Base-by-base conservation (phyloP, 2,329 filamentous ascomycete species). In the Colletotrichum sp. region DNA sequence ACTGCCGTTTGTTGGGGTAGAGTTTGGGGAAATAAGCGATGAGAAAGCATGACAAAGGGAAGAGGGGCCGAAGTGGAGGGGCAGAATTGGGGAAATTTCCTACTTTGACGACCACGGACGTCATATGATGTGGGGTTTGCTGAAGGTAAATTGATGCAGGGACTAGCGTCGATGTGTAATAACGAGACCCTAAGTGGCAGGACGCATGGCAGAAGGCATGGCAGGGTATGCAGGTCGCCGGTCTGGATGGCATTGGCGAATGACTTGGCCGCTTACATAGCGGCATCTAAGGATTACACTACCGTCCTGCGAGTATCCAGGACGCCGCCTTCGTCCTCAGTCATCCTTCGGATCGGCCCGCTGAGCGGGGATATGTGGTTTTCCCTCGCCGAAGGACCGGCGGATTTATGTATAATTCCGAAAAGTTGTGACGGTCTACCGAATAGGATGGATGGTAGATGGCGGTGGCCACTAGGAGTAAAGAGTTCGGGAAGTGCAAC, bases 21-120 rank as follows among this genome's bases (percentile, higher is more conserved):
- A 30, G 55, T 72, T 67, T 57, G 73, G 24, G 70, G 70, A 18
- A 73, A 73, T 73, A 73, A 76, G 74, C 74, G 59, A 76, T 74
- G 70, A 73, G 65, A 73, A 73, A 73, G 74, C 74, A 76, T 76
- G 74, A 76, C 70, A 76, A 76, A 76, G 74, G 48, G 63, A 52
- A 52, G 44, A 68, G 69, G 69, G 73, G 62, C 63, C 22, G 30
- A 26, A 48, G 48, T 28, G 22, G 73, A 48, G 69, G 63, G 63
- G 55, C 55, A 63, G 16, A n/a, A 68, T 72, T 68, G 55, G 59
- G 34, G 64, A 59, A 36, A 34, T 10, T 59, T 39, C 18, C 22
- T 16, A 24, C 12, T 12, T 28, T 32, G 13, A 65, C 13, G 30
- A 24, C 63, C 39, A 24, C 28, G 26, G 44, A 65, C 74, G 70